A percentile compares a stretch with the other conserved stretches of the same genome.
These are phyloP conservation scores for Asterophora lycoperdoides DNA, from an alignment of 768 basidiomycete genomes.

Conservation along the genomic window DNA sequence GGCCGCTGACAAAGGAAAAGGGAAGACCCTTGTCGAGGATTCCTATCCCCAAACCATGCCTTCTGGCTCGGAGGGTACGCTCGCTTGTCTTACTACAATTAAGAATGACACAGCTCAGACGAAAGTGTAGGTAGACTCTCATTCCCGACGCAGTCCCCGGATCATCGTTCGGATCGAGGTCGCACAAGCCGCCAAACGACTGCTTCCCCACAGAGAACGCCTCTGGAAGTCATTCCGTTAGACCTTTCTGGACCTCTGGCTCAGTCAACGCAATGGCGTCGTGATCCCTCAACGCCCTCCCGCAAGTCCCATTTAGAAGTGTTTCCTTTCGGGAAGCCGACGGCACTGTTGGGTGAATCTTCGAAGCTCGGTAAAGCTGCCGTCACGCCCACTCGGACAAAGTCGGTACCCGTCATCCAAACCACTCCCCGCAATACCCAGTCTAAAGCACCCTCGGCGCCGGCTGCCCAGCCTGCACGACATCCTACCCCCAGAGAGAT, in stretches of 20 bases:
- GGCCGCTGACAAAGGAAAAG: slow-evolving; percentile 27
- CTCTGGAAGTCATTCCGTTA: slow-evolving; percentile 6
- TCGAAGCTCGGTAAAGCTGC: slow-evolving; percentile 1
- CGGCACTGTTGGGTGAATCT: slow-evolving; percentile 6
- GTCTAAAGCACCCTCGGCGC: slow-evolving; percentile 4
- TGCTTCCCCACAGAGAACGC: slow-evolving; percentile 7
- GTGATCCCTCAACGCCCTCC: slow-evolving; percentile 8
- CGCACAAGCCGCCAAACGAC: not conserved
- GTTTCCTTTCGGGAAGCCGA: slow-evolving; percentile 13
- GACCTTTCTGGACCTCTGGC: slow-evolving; percentile 3
- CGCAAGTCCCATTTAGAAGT: slow-evolving; percentile 5
- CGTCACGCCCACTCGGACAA: slow-evolving; percentile 14
- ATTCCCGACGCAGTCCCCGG: not conserved
- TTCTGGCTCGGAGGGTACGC: slow-evolving; percentile 2
- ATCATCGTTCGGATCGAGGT: not conserved
- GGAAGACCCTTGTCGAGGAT: slow-evolving; percentile 25
- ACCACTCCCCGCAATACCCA: slow-evolving; percentile 13
- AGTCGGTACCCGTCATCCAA: slow-evolving; percentile 7
- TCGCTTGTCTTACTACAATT: not conserved
- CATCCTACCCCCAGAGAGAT: slow-evolving; percentile 20
- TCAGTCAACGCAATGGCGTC: slow-evolving; percentile 7
- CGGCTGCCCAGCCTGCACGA: slow-evolving; percentile 7
- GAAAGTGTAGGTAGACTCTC: too few relatives aligned
- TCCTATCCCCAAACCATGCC: slow-evolving; percentile 3
- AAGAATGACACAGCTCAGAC: too few relatives aligned